Evolutionary conservation across 768 basidiomycete genomes (phyloP).

Genomic region (Chalciporus sphaerocephalus): DNA sequence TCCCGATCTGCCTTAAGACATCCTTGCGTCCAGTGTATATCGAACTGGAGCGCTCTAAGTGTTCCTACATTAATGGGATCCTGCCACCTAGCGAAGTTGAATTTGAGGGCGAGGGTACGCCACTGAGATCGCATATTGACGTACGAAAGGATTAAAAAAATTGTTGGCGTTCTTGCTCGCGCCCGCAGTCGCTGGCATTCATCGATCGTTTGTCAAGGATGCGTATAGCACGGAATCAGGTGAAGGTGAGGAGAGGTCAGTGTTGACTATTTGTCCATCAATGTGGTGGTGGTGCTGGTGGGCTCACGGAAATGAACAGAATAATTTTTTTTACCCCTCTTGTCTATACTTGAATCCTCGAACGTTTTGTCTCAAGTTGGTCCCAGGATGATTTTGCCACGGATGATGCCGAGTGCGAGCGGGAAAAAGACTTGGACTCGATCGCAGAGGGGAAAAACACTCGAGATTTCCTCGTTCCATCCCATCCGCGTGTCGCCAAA

Average conservation of each 20-base stretch:
- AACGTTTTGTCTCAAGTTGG: slow-evolving; percentile 10
- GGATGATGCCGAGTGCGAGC: slow-evolving; percentile 41
- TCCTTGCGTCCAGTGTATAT: slow-evolving; percentile 19
- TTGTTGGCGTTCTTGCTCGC: slow-evolving; percentile 8
- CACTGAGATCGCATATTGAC: slow-evolving; percentile 12
- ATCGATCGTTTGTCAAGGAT: slow-evolving; percentile 13
- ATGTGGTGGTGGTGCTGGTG: no score
- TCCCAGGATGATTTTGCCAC: not conserved
- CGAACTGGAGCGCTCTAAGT: slow-evolving; percentile 1
- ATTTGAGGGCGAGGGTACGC: not conserved
- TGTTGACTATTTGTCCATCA: slow-evolving; percentile 20
- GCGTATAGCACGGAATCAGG: slow-evolving; percentile 1
- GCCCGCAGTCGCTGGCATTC: slow-evolving; percentile 11
- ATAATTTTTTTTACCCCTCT: slow-evolving; percentile 26
- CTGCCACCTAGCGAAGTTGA: slow-evolving; percentile 5
- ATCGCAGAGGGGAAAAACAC: not conserved
- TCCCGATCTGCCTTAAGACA: slow-evolving; percentile 25
- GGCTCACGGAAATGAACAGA: slow-evolving; percentile 29
- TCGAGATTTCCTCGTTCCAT: not conserved
- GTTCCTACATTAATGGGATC: slow-evolving; percentile 24
- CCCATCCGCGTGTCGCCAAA: slow-evolving; percentile 3
- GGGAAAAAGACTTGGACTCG: slow-evolving; percentile 64
- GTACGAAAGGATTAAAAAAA: slow-evolving; percentile 8
- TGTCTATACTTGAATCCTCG: no score
- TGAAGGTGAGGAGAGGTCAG: slow-evolving; percentile 14